Evolutionary conservation across 805 yeast species (phyloP).

Genomic region (Saccharomycopsis oosterbeekiorum): DNA sequence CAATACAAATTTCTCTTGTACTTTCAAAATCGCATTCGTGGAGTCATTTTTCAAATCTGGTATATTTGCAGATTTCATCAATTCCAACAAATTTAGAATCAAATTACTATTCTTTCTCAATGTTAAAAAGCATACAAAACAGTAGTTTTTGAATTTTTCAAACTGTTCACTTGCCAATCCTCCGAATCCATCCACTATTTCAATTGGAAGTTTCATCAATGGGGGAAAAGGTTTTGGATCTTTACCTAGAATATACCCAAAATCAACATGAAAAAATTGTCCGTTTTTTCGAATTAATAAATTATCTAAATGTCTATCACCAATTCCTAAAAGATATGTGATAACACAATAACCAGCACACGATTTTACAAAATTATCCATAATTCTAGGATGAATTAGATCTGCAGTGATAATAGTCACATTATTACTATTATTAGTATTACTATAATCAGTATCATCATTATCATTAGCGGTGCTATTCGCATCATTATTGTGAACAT

Average conservation of each 20-base stretch:
- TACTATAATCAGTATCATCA: not conserved
- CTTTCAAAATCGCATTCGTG: slow-evolving; percentile 77
- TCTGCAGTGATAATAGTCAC: slow-evolving; percentile 22
- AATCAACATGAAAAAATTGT: slow-evolving; percentile 94
- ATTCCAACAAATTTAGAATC: slow-evolving; percentile 80
- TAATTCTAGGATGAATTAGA: slow-evolving; percentile 48
- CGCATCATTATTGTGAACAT: not conserved
- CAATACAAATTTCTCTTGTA: slow-evolving; percentile 86
- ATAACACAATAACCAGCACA: slow-evolving; percentile 98
- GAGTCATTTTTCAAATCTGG: slow-evolving; percentile 86
- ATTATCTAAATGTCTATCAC: slow-evolving; percentile 94
- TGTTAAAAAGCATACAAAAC: slow-evolving; percentile 90
- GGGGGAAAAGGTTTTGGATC: slow-evolving; percentile 99
- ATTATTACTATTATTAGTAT: not conserved
- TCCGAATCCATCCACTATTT: slow-evolving; percentile 96
- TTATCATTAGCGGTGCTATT: not conserved
- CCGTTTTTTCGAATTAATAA: slow-evolving; percentile 73
- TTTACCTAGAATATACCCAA: slow-evolving; percentile 90
- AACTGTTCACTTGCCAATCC: slow-evolving; percentile 82
- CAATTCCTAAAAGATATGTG: slow-evolving; percentile 89
- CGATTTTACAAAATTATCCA: slow-evolving; percentile 91
- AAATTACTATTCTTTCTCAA: slow-evolving; percentile 81
- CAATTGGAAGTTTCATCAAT: slow-evolving; percentile 93
- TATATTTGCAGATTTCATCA: slow-evolving; percentile 88
- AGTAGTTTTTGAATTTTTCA: slow-evolving; percentile 78